Percentiles rank a stretch among this genome's conserved stretches.
These are phyloP conservation scores for Fusarium bactridioides DNA, from an alignment of 2,329 filamentous ascomycete species.

Conservation along the genomic window DNA sequence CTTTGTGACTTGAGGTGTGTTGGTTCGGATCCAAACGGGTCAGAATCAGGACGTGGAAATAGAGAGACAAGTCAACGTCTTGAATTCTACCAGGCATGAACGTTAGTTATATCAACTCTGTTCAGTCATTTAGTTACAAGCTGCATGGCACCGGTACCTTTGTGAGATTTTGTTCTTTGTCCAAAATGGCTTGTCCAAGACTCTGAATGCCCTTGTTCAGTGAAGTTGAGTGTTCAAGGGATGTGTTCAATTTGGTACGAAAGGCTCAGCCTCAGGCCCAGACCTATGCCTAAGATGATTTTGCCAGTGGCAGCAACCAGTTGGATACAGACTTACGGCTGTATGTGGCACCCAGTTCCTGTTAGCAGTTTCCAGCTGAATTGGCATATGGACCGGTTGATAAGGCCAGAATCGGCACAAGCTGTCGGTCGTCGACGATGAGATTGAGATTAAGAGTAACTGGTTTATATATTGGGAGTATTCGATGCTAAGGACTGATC, in stretches of 20 bases:
- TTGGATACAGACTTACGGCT: accelerated
- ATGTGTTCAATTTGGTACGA: accelerated
- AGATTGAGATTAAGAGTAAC: too few relatives aligned
- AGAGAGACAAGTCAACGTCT: background rate
- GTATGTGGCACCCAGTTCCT: accelerated
- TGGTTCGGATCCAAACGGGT: background rate
- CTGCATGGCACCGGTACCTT: accelerated
- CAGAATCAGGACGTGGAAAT: accelerated
- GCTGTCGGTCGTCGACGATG: accelerated
- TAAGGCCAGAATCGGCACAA: accelerated
- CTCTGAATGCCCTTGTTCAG: background rate
- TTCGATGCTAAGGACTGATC: accelerated
- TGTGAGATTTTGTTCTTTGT: background rate
- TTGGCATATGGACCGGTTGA: accelerated
- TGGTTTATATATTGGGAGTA: too few relatives aligned
- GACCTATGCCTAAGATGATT: accelerated
- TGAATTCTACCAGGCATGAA: accelerated
- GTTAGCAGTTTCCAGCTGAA: accelerated
- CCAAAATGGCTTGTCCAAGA: background rate
- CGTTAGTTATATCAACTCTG: accelerated
- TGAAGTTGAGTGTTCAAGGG: accelerated
- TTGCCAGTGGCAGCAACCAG: background rate
- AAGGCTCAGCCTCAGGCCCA: accelerated
- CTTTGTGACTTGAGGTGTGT: background rate
- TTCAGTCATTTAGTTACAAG: accelerated